Evolutionary conservation across 495 filamentous ascomycete genomes (phyloP).

Genomic region (Penicillium bovifimosum): DNA sequence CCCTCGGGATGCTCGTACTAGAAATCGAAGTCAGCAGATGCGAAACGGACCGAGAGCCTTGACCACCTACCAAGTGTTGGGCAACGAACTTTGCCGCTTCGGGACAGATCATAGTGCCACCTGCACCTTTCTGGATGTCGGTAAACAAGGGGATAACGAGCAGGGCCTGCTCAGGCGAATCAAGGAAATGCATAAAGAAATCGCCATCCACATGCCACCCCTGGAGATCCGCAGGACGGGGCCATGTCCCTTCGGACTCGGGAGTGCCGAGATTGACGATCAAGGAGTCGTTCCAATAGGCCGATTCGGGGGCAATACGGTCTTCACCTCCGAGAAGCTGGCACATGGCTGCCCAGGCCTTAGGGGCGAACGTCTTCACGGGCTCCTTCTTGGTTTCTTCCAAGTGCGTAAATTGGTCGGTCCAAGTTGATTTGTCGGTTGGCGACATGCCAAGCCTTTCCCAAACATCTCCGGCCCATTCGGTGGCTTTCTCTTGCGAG

Average conservation of each 20-base stretch:
- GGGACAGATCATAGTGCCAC: slow-evolving; percentile 63
- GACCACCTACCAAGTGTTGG: slow-evolving; percentile 43
- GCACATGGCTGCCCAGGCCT: slow-evolving; percentile 64
- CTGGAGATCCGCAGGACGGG: slow-evolving; percentile 43
- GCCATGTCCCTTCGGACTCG: slow-evolving; percentile 47
- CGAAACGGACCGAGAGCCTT: background rate
- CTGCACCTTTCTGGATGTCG: slow-evolving; percentile 55
- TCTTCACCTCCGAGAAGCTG: slow-evolving; percentile 65
- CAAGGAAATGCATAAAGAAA: slow-evolving; percentile 71
- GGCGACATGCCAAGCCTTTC: slow-evolving; percentile 62
- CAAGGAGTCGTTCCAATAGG: slow-evolving; percentile 60
- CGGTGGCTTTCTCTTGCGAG: slow-evolving; percentile 52
- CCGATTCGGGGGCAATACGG: slow-evolving; percentile 44
- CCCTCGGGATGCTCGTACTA: slow-evolving; percentile 61
- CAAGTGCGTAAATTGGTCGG: slow-evolving; percentile 58
- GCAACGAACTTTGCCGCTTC: slow-evolving; percentile 54
- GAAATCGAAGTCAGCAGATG: background rate
- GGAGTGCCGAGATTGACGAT: slow-evolving; percentile 68
- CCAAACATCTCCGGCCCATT: slow-evolving; percentile 58
- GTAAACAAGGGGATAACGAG: slow-evolving; percentile 66
- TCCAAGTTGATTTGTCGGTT: slow-evolving; percentile 64
- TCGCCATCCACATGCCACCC: slow-evolving; percentile 75
- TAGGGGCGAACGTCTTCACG: slow-evolving; percentile 55
- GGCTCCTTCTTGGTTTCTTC: slow-evolving; percentile 50
- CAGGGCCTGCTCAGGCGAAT: slow-evolving; percentile 66